These are phyloP conservation scores for Trypanosoma vivax DNA, from an alignment of 208 protist genomes.

Conservation along the genomic window DNA sequence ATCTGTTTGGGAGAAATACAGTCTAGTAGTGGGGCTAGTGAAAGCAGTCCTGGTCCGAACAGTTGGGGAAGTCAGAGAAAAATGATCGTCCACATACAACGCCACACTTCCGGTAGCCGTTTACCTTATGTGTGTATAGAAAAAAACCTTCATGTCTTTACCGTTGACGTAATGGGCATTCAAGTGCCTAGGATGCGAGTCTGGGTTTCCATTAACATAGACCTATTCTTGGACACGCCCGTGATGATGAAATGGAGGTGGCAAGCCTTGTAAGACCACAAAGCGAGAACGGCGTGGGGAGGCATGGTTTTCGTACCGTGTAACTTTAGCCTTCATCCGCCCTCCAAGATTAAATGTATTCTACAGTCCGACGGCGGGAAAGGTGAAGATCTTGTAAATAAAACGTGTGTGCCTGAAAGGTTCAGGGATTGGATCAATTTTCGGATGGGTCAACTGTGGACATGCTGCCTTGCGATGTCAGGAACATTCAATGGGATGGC, in stretches of 20 bases:
- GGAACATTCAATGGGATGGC: no score
- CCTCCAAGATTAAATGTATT: no score
- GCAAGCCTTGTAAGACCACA: slow-evolving; percentile 6
- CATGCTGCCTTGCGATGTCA: no score
- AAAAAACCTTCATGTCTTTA: slow-evolving; percentile 16
- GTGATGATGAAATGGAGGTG: slow-evolving; percentile 20
- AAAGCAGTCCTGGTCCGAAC: neutral
- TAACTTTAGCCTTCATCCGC: no score
- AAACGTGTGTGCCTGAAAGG: no score
- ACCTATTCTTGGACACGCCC: slow-evolving; percentile 14
- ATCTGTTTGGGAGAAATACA: slow-evolving; percentile 16
- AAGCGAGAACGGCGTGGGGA: no score
- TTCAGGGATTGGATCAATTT: no score
- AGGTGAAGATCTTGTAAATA: no score
- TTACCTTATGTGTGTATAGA: slow-evolving; percentile 17
- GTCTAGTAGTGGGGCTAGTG: neutral
- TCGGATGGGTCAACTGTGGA: no score
- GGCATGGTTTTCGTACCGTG: no score
- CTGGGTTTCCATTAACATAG: slow-evolving; percentile 12
- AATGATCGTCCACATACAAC: slow-evolving; percentile 16
- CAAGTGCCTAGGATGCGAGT: slow-evolving; percentile 9
- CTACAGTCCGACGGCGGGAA: no score
- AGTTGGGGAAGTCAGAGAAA: neutral
- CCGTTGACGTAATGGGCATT: slow-evolving; percentile 6
- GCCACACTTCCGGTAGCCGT: slow-evolving; percentile 1